These are phyloP conservation scores for Basipetospora chlamydospora DNA, from an alignment of 2,329 filamentous ascomycete species.

Conservation along the genomic window DNA sequence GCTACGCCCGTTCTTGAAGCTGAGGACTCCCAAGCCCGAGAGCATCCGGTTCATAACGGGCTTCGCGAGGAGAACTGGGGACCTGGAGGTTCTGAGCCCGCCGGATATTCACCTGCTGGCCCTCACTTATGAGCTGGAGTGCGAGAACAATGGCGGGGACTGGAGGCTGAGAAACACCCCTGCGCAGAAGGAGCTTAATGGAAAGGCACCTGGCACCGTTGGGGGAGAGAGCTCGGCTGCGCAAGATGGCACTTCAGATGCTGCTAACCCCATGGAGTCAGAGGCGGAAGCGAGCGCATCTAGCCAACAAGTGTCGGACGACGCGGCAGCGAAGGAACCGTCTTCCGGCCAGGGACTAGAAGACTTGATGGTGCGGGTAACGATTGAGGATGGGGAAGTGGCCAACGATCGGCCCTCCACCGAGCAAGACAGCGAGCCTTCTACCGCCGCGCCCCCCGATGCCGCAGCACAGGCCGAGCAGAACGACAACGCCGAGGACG, in stretches of 20 bases:
- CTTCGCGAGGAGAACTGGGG: conserved; percentile 81
- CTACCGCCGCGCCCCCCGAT: too few species aligned
- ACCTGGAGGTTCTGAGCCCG: conserved; percentile 72
- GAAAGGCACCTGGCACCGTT: conserved; percentile 39
- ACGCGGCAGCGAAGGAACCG: neutral
- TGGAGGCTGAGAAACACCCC: conserved; percentile 70
- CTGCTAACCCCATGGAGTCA: conserved; percentile 12
- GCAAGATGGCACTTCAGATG: neutral
- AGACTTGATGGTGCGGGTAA: conserved; percentile 12
- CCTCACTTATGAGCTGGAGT: conserved; percentile 86
- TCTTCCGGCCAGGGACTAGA: too few species aligned
- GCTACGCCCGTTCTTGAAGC: conserved; percentile 68
- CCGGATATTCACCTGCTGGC: conserved; percentile 84
- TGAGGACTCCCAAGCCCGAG: conserved; percentile 58
- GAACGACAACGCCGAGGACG: conserved; percentile 12
- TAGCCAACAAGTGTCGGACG: conserved; percentile 1
- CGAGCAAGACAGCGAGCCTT: neutral
- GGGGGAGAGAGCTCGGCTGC: conserved; percentile 8
- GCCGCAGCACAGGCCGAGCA: too few species aligned
- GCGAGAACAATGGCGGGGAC: conserved; percentile 77
- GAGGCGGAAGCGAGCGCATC: conserved; percentile 1
- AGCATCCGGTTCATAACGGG: conserved; percentile 69
- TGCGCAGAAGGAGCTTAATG: conserved; percentile 65
- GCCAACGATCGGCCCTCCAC: neutral
- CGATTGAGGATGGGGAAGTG: conserved; percentile 8